Percentiles rank a stretch among this genome's conserved stretches.
These are phyloP conservation scores for Cryphonectria carpinicola DNA, from an alignment of 2,329 filamentous ascomycete genomes.

Conservation along the genomic window DNA sequence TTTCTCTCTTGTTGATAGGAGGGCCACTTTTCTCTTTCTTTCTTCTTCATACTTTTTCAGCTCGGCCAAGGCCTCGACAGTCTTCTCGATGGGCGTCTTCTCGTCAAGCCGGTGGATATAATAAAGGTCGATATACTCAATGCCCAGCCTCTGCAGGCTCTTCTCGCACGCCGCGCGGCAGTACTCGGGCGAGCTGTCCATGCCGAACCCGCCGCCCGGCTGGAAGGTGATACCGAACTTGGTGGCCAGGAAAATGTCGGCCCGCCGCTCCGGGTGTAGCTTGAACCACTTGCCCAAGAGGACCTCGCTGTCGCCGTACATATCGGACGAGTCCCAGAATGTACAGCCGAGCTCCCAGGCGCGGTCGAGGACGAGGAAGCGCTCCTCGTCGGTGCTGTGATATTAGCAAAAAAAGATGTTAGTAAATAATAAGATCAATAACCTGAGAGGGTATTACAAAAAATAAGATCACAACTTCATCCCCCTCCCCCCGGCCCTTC, in stretches of 20 bases:
- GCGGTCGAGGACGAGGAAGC: constrained; percentile 54
- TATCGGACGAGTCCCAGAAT: constrained; percentile 56
- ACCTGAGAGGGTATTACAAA: too few species aligned
- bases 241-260: constrained; percentile 54
- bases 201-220: constrained; percentile 29
- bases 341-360: constrained; percentile 53
- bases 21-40: constrained; percentile 14
- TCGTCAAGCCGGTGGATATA: constrained; percentile 56
- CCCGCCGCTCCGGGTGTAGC: constrained; percentile 50
- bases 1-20: background rate
- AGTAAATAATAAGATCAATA: background rate
- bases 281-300: constrained; percentile 56
- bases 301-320: constrained; percentile 53
- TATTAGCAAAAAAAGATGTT: background rate
- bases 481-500: background rate
- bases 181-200: constrained; percentile 38
- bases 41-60: constrained; percentile 40
- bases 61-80: constrained; percentile 52
- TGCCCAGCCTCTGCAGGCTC: constrained; percentile 51
- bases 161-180: constrained; percentile 34
- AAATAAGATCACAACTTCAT: too few species aligned
- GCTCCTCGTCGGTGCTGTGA: constrained; percentile 51
- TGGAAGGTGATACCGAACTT: constrained; percentile 38
- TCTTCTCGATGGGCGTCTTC: constrained; percentile 53
- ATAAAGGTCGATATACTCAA: constrained; percentile 59